These are phyloP conservation scores for Lepidium aucheri DNA, from an alignment of 345 rosid species.

Conservation along the genomic window DNA sequence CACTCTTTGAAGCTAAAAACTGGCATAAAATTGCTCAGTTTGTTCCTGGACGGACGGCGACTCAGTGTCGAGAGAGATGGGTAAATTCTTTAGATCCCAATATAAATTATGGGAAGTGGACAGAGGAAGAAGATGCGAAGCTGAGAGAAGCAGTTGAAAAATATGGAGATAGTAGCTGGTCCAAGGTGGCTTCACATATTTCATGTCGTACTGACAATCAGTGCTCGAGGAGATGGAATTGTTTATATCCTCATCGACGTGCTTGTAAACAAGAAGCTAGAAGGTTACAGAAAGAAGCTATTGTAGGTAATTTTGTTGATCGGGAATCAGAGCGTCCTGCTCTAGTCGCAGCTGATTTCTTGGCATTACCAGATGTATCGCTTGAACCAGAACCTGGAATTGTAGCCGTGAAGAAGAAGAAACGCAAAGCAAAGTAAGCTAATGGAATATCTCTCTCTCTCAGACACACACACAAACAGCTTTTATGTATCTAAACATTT, in stretches of 20 bases:
- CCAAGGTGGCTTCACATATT: conserved; percentile 58
- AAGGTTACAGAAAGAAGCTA: conserved; percentile 39
- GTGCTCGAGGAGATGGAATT: conserved; percentile 89
- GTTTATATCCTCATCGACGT: conserved; percentile 54
- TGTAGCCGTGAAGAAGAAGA: conserved; percentile 23
- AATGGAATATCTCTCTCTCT: background rate
- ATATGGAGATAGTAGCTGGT: conserved; percentile 58
- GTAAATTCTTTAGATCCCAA: conserved; percentile 71
- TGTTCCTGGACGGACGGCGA: conserved; percentile 75
- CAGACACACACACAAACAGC: background rate
- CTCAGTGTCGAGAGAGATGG: conserved; percentile 95
- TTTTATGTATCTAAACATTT: conserved; percentile 8
- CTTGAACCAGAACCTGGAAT: conserved; percentile 28
- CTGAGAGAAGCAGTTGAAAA: conserved; percentile 56
- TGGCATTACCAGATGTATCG: conserved; percentile 27
- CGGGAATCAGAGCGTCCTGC: conserved; percentile 77
- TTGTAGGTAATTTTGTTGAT: conserved; percentile 79
- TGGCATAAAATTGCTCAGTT: conserved; percentile 74
- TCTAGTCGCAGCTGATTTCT: conserved; percentile 47
- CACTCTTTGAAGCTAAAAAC: conserved; percentile 72
- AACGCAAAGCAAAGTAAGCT: conserved; percentile 49
- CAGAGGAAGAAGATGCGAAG: conserved; percentile 63
- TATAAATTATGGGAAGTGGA: conserved; percentile 53
- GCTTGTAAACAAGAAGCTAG: conserved; percentile 52
- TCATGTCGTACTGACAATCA: conserved; percentile 74